Evolutionary conservation across 306 rosid species (phyloP).

Genomic region (Fragaria ananassa): DNA sequence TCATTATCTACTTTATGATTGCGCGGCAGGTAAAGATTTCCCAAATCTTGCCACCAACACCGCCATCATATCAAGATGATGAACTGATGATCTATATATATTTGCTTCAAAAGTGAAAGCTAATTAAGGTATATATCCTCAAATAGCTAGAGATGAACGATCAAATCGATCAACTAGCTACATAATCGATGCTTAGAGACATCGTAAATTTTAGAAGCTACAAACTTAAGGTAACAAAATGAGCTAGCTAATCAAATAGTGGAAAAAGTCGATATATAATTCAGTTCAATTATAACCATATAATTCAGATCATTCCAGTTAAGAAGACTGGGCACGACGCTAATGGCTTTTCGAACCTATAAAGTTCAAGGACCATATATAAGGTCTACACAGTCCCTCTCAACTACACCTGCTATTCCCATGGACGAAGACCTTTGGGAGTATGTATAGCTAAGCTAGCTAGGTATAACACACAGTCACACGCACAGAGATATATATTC

Average conservation of each 20-base stretch:
- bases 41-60: slow-evolving; percentile 46
- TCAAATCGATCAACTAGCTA: not conserved
- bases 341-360: not conserved
- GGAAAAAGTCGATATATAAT: not conserved
- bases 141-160: not conserved
- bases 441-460: not conserved
- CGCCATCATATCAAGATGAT: slow-evolving; percentile 30
- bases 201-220: not conserved
- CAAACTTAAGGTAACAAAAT: not conserved
- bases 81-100: not conserved
- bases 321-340: slow-evolving; percentile 16
- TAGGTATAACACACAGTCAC: not conserved
- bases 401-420: not conserved
- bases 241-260: not conserved
- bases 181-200: not conserved
- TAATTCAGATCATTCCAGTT: not conserved
- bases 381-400: not conserved
- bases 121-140: not conserved
- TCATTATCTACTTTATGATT: slow-evolving; percentile 18
- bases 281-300: not conserved
- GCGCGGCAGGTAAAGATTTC: slow-evolving; percentile 34
- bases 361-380: slow-evolving; percentile 12
- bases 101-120: slow-evolving; percentile 3
- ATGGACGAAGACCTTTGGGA: not conserved
- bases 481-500: not conserved